Evolutionary conservation across 2,329 filamentous ascomycete genomes (phyloP).

Genomic region (Talaromyces amestolkiae): DNA sequence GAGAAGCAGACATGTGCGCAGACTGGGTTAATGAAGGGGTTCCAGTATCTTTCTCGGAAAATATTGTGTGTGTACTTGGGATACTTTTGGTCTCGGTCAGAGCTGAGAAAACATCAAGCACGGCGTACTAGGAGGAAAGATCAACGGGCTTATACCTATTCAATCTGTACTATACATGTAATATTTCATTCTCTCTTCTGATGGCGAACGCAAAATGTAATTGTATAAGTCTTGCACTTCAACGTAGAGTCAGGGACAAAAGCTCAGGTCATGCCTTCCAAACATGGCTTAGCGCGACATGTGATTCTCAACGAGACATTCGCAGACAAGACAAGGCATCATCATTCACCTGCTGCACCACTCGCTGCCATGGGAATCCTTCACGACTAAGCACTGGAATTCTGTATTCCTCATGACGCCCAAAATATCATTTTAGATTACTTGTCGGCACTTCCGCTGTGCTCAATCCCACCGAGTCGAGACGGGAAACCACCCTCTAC

Average conservation of each 20-base stretch:
- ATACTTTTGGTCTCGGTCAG: not conserved
- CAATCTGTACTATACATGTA: constrained; percentile 6
- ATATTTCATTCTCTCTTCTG: not conserved
- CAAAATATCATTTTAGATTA: not conserved
- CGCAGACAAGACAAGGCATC: not conserved
- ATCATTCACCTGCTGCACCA: not conserved
- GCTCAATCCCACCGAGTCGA: not conserved
- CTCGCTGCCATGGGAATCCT: not conserved
- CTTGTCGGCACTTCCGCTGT: constrained; percentile 6
- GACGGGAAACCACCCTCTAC: not conserved
- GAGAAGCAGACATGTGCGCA: constrained; percentile 77
- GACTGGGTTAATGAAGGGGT: constrained; percentile 59
- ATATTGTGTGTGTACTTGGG: not conserved
- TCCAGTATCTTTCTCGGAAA: not conserved
- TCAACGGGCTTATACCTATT: not conserved
- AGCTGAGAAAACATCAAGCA: constrained; percentile 1
- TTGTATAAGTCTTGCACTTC: not conserved
- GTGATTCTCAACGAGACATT: constrained; percentile 16
- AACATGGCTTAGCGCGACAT: constrained; percentile 21
- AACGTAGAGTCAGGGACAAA: not conserved
- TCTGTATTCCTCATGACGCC: not conserved
- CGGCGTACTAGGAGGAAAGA: constrained; percentile 1
- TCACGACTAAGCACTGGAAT: not conserved
- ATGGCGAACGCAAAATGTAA: not conserved
- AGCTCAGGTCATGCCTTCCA: constrained; percentile 11